These are phyloP conservation scores for Penicillium pulvis DNA, from an alignment of 495 filamentous ascomycete species.

Conservation along the genomic window DNA sequence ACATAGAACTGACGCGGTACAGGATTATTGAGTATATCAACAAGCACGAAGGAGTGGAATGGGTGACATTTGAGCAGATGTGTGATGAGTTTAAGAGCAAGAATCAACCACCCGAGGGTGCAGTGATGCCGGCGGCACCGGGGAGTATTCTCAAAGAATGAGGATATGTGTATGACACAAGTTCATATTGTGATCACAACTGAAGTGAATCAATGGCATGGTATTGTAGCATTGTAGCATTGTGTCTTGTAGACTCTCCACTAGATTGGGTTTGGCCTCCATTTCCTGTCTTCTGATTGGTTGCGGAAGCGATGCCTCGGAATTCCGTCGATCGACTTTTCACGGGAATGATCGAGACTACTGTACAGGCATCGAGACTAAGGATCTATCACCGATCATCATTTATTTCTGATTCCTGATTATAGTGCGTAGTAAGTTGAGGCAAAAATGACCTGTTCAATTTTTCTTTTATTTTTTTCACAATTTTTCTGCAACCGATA, in stretches of 20 bases:
- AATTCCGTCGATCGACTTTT: background rate
- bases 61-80: conserved; percentile 73
- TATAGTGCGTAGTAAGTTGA: no score
- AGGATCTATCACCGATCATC: background rate
- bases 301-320: background rate
- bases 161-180: background rate
- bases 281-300: background rate
- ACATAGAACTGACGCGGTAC: conserved; percentile 4
- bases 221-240: no score
- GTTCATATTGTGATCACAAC: no score
- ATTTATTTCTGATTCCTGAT: no score
- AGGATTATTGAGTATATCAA: conserved; percentile 30
- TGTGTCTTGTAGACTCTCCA: background rate
- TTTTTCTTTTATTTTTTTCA: background rate
- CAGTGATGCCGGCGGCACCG: conserved; percentile 61
- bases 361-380: background rate
- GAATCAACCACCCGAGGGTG: conserved; percentile 64
- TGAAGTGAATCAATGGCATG: no score
- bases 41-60: conserved; percentile 56
- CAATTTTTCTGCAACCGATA: background rate
- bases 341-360: background rate
- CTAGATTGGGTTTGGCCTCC: background rate
- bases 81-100: conserved; percentile 69
- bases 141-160: background rate
- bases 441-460: no score